A percentile compares a stretch with the other conserved stretches of the same genome.
These are phyloP conservation scores for Talaromyces rugulosus DNA, from an alignment of 2,329 filamentous ascomycete genomes.

Conservation along the genomic window DNA sequence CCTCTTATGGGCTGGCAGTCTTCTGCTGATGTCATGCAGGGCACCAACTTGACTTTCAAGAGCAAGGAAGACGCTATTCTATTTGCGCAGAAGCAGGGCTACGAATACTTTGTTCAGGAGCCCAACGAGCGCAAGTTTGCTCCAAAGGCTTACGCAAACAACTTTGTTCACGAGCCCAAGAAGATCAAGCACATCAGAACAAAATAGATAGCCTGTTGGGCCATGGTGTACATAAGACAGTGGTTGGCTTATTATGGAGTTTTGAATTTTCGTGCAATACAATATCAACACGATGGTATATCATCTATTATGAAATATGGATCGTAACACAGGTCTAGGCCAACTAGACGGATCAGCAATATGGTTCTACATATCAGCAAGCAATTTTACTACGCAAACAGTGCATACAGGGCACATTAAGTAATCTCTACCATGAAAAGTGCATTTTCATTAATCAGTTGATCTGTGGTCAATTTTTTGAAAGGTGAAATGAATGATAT, in stretches of 20 bases:
- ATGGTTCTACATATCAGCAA: neutral
- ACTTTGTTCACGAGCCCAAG: conserved; percentile 79
- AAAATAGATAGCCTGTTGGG: conserved; percentile 54
- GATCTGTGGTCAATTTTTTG: no score
- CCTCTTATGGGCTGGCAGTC: conserved; percentile 98
- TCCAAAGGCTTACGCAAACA: conserved; percentile 94
- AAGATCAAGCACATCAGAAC: conserved; percentile 85
- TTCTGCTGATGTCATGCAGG: conserved; percentile 90
- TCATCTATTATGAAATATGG: neutral
- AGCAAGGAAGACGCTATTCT: conserved; percentile 89
- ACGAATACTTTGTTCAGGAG: conserved; percentile 98
- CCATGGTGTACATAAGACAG: conserved; percentile 10
- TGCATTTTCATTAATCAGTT: neutral
- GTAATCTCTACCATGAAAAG: neutral
- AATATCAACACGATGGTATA: neutral
- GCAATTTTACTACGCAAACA: neutral
- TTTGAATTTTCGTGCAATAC: conserved; percentile 1
- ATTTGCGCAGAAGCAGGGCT: conserved; percentile 98
- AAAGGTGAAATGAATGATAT: neutral
- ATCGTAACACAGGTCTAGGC: neutral
- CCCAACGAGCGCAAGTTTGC: conserved; percentile 81
- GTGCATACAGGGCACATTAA: neutral
- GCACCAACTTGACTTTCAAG: conserved; percentile 84
- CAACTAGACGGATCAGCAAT: neutral
- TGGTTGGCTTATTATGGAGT: neutral